These are phyloP conservation scores for Darksidea phi DNA, from an alignment of 495 filamentous ascomycete genomes.

Conservation along the genomic window DNA sequence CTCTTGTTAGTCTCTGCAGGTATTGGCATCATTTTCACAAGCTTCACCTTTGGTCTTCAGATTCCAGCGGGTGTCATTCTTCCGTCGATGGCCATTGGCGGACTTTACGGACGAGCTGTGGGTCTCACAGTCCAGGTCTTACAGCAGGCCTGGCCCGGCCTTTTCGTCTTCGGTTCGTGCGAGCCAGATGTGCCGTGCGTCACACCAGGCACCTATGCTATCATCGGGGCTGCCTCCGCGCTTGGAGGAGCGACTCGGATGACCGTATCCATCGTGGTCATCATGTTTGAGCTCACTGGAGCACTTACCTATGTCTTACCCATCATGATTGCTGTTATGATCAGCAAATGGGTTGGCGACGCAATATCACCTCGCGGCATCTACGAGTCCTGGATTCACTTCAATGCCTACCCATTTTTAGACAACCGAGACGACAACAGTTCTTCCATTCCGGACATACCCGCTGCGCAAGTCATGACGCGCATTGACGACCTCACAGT, in stretches of 20 bases:
- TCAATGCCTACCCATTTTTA: conserved; percentile 94
- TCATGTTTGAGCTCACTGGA: conserved; percentile 98
- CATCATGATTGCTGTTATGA: conserved; percentile 99
- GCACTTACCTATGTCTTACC: conserved; percentile 95
- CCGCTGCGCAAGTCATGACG: conserved; percentile 84
- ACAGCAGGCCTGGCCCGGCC: conserved; percentile 73
- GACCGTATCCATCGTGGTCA: conserved; percentile 95
- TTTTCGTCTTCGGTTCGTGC: conserved; percentile 76
- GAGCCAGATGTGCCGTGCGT: conserved; percentile 87
- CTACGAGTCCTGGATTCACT: conserved; percentile 96
- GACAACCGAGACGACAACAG: conserved; percentile 81
- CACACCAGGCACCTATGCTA: conserved; percentile 91
- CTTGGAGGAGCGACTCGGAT: conserved; percentile 96
- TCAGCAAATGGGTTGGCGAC: conserved; percentile 97
- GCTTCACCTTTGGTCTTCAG: conserved; percentile 92
- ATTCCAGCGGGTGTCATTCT: conserved; percentile 95
- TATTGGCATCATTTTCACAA: conserved; percentile 80
- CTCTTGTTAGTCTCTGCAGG: conserved; percentile 76
- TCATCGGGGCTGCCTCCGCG: conserved; percentile 93
- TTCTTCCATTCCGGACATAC: conserved; percentile 72
- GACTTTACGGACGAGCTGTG: conserved; percentile 84
- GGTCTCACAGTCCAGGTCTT: conserved; percentile 87
- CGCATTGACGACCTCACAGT: conserved; percentile 85
- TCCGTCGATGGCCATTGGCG: conserved; percentile 95
- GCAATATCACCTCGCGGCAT: conserved; percentile 92